These are phyloP conservation scores for Aspergillus ostianus DNA, from an alignment of 495 filamentous ascomycete species.

Conservation along the genomic window DNA sequence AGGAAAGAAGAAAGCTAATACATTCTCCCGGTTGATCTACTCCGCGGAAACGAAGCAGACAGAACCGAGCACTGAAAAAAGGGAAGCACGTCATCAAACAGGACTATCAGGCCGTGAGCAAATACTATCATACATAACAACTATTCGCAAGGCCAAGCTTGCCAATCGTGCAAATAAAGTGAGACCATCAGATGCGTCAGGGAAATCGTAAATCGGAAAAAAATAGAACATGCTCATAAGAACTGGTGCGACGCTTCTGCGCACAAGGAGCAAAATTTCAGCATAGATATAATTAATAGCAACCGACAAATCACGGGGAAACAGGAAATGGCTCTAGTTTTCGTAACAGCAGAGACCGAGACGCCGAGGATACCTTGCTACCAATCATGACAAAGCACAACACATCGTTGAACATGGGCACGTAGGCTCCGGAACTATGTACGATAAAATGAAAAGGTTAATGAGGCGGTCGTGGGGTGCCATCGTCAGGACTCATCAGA, in stretches of 20 bases:
- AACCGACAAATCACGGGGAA: background rate
- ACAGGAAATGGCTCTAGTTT: slow-evolving; percentile 11
- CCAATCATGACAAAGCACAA: slow-evolving; percentile 12
- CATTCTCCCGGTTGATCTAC: background rate
- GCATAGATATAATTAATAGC: background rate
- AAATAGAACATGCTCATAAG: background rate
- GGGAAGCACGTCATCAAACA: background rate
- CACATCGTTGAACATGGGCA: slow-evolving; percentile 22
- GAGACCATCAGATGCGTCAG: background rate
- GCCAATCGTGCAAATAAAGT: background rate
- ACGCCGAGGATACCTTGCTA: slow-evolving; percentile 11
- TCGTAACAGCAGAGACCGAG: slow-evolving; percentile 8
- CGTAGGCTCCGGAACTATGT: slow-evolving; percentile 16
- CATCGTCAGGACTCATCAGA: slow-evolving; percentile 36
- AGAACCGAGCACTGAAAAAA: background rate
- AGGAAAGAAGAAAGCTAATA: background rate
- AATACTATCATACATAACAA: background rate
- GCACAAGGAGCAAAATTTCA: background rate
- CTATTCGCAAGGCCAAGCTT: background rate
- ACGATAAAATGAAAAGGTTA: slow-evolving; percentile 20
- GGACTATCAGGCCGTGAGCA: background rate
- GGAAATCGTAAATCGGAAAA: background rate
- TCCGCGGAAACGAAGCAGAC: background rate
- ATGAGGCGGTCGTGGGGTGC: slow-evolving; percentile 24
- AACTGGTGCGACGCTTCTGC: background rate